Conservation (phyloP, 257 asterid genomes). For the Petrea volubilis region DNA sequence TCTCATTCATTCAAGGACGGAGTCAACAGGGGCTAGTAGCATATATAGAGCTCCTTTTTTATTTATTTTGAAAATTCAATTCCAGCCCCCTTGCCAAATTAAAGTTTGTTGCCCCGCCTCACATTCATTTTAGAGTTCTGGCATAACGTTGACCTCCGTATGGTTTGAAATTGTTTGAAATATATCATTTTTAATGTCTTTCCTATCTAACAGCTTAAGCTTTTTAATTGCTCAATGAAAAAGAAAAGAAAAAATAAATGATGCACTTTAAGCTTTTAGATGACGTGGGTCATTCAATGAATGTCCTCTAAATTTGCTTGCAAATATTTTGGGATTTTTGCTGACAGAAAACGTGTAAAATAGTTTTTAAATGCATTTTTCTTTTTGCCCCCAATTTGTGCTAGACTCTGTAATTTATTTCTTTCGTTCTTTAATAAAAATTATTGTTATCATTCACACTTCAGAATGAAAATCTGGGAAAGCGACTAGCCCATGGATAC, state of each 20-base stretch:
- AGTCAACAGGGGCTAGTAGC: no score
- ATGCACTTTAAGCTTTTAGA: no score
- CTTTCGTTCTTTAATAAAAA: no score
- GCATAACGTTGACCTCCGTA: not conserved
- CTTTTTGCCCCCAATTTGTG: not conserved
- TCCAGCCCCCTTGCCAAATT: no score
- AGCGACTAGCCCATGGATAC: constrained; percentile 96
- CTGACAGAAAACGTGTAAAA: not conserved
- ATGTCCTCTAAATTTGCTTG: constrained; percentile 4
- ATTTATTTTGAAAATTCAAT: no score
- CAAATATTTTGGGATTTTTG: not conserved
- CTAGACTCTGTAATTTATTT: not conserved
- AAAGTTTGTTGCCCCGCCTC: no score
- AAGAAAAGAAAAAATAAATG: no score
- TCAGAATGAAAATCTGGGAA: constrained; percentile 92
- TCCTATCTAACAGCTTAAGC: no score
- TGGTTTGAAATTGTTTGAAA: not conserved
- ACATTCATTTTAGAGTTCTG: not conserved
- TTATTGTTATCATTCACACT: not conserved
- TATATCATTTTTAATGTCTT: no score
- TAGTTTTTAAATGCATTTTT: not conserved
- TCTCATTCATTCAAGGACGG: not conserved
- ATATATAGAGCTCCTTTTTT: no score
- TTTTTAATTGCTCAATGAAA: no score
- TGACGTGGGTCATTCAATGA: no score